Evolutionary conservation across 306 rosid species (phyloP).

Genomic region (Malus asiatica): DNA sequence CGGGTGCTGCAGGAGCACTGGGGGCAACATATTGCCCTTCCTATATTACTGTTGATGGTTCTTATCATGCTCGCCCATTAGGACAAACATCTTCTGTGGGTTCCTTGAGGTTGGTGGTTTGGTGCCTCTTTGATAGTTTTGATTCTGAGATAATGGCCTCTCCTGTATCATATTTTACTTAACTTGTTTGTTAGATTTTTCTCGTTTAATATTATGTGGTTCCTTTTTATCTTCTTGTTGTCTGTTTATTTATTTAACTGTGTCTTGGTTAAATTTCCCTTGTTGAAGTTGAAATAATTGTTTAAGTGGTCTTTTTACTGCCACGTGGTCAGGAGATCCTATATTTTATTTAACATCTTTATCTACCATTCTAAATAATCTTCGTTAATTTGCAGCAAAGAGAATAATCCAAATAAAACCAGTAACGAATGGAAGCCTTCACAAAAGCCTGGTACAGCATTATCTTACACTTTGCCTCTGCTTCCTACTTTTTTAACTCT

Average conservation of each 20-base stretch:
- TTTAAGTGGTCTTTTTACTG: not conserved
- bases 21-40: constrained; percentile 82
- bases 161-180: not conserved
- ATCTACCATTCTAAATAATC: not conserved
- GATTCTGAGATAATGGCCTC: not conserved
- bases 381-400: constrained; percentile 56
- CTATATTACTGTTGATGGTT: constrained; percentile 73
- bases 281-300: not conserved
- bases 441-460: constrained; percentile 56
- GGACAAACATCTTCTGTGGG: constrained; percentile 64
- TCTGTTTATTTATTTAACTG: not conserved
- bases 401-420: constrained; percentile 41
- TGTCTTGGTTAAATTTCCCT: not conserved
- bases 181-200: not conserved
- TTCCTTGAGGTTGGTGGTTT: constrained; percentile 44
- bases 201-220: not conserved
- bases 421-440: constrained; percentile 64
- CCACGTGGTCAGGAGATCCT: not conserved
- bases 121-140: not conserved
- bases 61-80: constrained; percentile 63
- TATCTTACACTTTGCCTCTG: not conserved
- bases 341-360: not conserved
- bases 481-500: not conserved
- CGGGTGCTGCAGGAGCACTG: constrained; percentile 91
- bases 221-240: not conserved